phyloP scores from a whole-genome alignment of 805 yeast species.

The Zygotorulaspora danielsina region DNA sequence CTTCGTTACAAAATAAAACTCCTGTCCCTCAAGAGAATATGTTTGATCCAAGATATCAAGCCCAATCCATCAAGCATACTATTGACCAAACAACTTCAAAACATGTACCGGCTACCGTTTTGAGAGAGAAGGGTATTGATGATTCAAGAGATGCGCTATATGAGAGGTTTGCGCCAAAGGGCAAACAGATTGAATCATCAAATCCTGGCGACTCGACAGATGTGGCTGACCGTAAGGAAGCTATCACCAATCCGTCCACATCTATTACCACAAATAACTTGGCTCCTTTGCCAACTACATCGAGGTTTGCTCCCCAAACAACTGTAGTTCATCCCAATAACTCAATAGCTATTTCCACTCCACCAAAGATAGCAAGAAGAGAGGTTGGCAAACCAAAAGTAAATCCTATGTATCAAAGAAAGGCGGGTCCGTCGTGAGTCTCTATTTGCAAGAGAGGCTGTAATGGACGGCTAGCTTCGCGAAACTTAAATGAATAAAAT shows the following conservation, averaged over 20 bases:
- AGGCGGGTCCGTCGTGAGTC: constrained; percentile 2
- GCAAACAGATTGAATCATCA: constrained; percentile 22
- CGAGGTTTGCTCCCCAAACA: constrained; percentile 29
- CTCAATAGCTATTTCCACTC: constrained; percentile 8
- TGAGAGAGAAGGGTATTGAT: constrained; percentile 26
- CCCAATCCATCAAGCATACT: constrained; percentile 53
- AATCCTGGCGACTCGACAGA: background rate
- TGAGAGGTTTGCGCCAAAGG: constrained; percentile 34
- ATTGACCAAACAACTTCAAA: constrained; percentile 66
- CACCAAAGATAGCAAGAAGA: constrained; percentile 16
- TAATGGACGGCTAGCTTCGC: no score
- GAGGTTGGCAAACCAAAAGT: constrained; percentile 35
- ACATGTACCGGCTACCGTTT: constrained; percentile 41
- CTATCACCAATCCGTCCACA: no score
- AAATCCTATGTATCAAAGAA: constrained; percentile 17
- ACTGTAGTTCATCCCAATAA: constrained; percentile 28
- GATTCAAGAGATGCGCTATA: constrained; percentile 24
- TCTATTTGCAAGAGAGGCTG: background rate
- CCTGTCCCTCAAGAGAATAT: constrained; percentile 38
- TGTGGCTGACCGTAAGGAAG: background rate
- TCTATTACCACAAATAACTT: no score
- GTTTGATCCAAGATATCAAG: constrained; percentile 56
- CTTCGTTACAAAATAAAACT: constrained; percentile 46
- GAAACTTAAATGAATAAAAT: no score
- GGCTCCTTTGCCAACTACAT: constrained; percentile 2